Evolutionary conservation across 345 rosid species (phyloP).

Genomic region (Populus simonii): DNA sequence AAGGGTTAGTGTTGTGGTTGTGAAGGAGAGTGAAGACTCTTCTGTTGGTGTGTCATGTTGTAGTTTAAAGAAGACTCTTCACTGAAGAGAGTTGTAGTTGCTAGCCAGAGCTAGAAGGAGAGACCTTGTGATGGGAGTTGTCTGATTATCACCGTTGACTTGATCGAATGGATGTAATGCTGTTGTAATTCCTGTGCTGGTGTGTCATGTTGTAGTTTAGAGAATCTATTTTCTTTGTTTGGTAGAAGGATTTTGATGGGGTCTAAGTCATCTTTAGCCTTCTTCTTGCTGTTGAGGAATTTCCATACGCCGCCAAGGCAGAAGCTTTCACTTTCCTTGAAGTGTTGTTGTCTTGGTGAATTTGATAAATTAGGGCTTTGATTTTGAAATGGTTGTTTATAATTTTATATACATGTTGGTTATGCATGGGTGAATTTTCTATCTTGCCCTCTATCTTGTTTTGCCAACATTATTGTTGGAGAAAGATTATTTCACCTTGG

Average conservation of each 20-base stretch:
- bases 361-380: background rate
- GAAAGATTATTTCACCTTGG: too few species aligned
- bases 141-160: conserved; percentile 56
- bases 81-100: conserved; percentile 60
- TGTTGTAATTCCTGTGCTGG: conserved; percentile 28
- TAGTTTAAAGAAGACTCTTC: background rate
- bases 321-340: background rate
- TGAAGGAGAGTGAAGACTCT: conserved; percentile 43
- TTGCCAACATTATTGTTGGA: too few species aligned
- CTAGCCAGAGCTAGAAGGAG: conserved; percentile 91
- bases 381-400: background rate
- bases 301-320: background rate
- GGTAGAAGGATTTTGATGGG: conserved; percentile 38
- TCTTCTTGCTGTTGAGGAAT: conserved; percentile 5
- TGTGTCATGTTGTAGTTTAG: conserved; percentile 14
- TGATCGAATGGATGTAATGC: conserved; percentile 48
- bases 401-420: too few species aligned
- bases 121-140: conserved; percentile 74
- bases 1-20: conserved; percentile 36
- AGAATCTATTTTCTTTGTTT: background rate
- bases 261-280: conserved; percentile 38
- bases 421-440: too few species aligned
- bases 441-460: too few species aligned
- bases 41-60: conserved; percentile 13
- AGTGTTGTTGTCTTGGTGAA: too few species aligned